A percentile compares a stretch with the other conserved stretches of the same genome.
phyloP scores from a whole-genome alignment of 1,139 yeast genomes.

The Nakaseomyces delphensis region DNA sequence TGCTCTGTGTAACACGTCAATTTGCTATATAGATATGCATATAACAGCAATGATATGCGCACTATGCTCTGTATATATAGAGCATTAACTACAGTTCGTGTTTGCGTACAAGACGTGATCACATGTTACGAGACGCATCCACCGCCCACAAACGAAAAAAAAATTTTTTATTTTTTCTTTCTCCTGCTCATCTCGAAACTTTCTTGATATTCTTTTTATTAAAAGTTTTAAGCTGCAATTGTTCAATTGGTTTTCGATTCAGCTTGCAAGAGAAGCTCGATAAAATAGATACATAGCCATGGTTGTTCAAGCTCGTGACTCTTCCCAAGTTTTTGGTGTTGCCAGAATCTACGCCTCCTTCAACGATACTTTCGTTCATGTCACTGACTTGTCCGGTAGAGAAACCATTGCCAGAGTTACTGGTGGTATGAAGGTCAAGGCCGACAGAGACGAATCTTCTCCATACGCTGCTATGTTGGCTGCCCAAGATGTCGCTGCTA shows the following conservation, averaged over 20 bases:
- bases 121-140: no score
- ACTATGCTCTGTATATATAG: no score
- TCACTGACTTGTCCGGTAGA: constrained; percentile 98
- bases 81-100: no score
- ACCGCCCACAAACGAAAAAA: background rate
- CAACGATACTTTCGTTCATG: constrained; percentile 99
- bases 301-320: constrained; percentile 69
- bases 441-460: constrained; percentile 99
- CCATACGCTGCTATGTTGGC: constrained; percentile 99
- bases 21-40: no score
- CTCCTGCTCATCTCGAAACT: background rate
- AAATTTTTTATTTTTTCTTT: background rate
- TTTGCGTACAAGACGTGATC: no score
- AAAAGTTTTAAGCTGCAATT: background rate
- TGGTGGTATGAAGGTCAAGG: constrained; percentile 99
- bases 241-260: background rate
- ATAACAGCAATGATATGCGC: no score
- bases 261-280: background rate
- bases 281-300: constrained; percentile 5
- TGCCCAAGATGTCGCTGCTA: constrained; percentile 99
- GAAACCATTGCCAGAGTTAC: constrained; percentile 99
- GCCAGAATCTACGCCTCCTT: constrained; percentile 99
- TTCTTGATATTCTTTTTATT: background rate
- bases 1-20: no score
- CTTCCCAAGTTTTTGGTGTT: constrained; percentile 99